Base-by-base conservation (phyloP, 2,329 filamentous ascomycete species). In the Hypomyces rosellus region DNA sequence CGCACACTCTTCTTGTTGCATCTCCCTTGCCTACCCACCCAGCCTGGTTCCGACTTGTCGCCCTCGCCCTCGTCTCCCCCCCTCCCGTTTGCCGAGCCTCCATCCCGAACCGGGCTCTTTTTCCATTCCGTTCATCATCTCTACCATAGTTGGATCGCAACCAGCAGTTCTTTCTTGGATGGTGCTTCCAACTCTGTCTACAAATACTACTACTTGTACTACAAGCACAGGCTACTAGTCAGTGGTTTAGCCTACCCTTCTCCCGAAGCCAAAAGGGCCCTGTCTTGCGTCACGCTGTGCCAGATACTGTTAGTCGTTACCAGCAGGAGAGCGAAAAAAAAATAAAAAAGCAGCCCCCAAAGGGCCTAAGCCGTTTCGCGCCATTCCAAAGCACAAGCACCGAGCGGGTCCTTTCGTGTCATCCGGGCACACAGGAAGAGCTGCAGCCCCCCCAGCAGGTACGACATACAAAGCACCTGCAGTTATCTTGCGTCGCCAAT, bases 371-470 rank as follows among this genome's bases (percentile, higher is more conserved):
- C 18, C 42, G 48, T 50, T 46, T 50, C 42, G 48, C 48, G 48
- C 48, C 48, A n/a, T 46, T 43, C 46, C 48, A 50, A 43, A 50
- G 42, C 48, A 50, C 48, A 30, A 33, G 40, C 45, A 12, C 49
- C 38, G 37, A 42, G 49, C 49, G 49, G 49, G 49, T 51, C 49
- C 49, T 34, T 37, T 51, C 45, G 49, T 51, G 49, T 51, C 49
- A 51, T 51, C 49, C 48, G 49, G 39, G 40, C 47, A 49, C 47
- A 49, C 39, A 20, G 13, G 34, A 45, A 36, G 48, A 50, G 44
- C 48, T 34, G 30, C 48, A 40, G 40, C 48, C 20, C 50, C 49
- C 50, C 50, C 46, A 52, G 50, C 46, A 52, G 46, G 50, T 52
- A 52, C 50, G 50, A 46, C 50, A 42, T 52, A 38, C 41, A 42